Evolutionary conservation across 1,139 yeast genomes (phyloP), one percentile per base, ranked within the genome.

Genomic region (Yamadazyma membranifaciens): DNA sequence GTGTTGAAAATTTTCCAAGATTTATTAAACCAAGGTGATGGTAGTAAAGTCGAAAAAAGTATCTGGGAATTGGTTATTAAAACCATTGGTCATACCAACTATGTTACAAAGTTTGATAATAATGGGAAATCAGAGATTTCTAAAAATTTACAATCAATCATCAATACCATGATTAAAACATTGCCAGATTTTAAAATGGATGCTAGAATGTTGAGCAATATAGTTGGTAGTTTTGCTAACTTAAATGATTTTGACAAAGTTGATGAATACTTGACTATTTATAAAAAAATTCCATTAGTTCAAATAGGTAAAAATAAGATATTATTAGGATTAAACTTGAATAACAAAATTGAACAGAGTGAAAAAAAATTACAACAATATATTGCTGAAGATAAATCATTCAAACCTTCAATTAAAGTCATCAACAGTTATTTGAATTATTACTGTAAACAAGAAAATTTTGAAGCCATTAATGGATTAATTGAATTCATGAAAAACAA

Each of bases 11-110:
- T 69, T 11, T 69, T 71, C 55, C 65, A 65, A 41, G 56, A 54
- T 30, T 54, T 72, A 54, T 31, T 41, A 12, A 26, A n/a, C 11
- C 13, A 17, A 15, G n/a, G 31, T 6, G 33, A 36, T 13, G 10
- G 13, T 9, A 24, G 13, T 5, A 36, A 25, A 4, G 28, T 33
- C 5, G 38, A 33, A 1, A 49, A 60, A 9, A 44, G 50, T 1
- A 51, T 72, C 1, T 72, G 77, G 77, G 67, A 65, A 32, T 47
- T 63, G 33, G 62, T 67, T 3, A 50, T 72, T 36, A 57, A 62
- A 42, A 60, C 73, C 2, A 55, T 70, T 58, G 69, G 73, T 6
- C 63, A 60, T 43, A 67, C 73, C 2, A 56, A 65, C 7, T 41
- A 40, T 16, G 36, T 43, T 10, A 42, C 42, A 7, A 43, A 45